phyloP scores from a whole-genome alignment of 148 eudicot species.

The Drosera capensis region DNA sequence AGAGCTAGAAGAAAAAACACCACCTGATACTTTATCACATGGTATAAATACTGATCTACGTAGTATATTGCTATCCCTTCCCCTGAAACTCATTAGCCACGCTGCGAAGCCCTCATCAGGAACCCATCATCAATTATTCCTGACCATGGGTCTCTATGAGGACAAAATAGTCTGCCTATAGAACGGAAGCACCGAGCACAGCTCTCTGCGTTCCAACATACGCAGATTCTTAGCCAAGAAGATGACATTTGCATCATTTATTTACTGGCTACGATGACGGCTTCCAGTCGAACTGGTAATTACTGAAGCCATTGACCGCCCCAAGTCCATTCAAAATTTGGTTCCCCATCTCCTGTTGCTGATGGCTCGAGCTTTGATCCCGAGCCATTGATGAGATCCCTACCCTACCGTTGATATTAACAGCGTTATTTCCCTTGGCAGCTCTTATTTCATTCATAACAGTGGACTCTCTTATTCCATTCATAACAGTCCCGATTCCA shows the following conservation, averaged over 20 bases:
- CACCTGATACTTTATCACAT: too few species aligned
- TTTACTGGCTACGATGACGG: slow-evolving; percentile 3
- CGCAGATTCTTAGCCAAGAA: too few species aligned
- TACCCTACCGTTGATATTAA: slow-evolving; percentile 60
- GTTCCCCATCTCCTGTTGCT: slow-evolving; percentile 8
- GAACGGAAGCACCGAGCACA: too few species aligned
- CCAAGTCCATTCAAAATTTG: slow-evolving; percentile 7
- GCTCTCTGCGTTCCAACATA: not conserved
- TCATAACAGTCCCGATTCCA: slow-evolving; percentile 62
- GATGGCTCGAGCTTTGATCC: slow-evolving; percentile 44
- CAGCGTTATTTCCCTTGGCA: slow-evolving; percentile 40
- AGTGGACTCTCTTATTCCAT: too few species aligned
- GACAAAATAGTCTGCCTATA: too few species aligned
- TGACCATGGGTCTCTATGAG: too few species aligned
- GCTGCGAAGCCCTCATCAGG: too few species aligned
- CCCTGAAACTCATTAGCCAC: too few species aligned
- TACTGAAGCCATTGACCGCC: slow-evolving; percentile 8
- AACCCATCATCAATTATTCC: too few species aligned
- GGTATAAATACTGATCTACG: too few species aligned
- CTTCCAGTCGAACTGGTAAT: slow-evolving; percentile 13
- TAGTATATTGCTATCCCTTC: too few species aligned
- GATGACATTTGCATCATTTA: not conserved
- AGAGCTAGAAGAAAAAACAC: too few species aligned
- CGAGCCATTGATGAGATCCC: slow-evolving; percentile 45
- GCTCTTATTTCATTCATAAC: slow-evolving; percentile 59